Evolutionary conservation across 108 stramenopile genomes (phyloP), one percentile per base, ranked within the genome.

Genomic region (Cyclotella baltica): DNA sequence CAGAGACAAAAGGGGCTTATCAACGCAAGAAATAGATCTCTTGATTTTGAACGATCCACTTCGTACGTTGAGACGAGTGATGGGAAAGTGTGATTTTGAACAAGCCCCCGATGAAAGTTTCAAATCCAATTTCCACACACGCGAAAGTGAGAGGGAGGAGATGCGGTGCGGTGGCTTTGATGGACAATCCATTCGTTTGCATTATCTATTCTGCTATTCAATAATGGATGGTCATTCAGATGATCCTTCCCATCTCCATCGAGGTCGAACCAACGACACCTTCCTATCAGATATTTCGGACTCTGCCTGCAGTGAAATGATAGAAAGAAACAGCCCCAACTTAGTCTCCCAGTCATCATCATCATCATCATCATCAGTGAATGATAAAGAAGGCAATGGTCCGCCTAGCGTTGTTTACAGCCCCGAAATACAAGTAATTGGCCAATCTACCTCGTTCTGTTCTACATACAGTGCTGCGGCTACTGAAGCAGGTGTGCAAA

Each of bases 291-390:
- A 48, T n/a, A 48, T 48, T 1, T 48, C 47, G 19, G 55, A 56
- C 22, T 56, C 55, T 3, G 55, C 20, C n/a, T 56, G 55, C 55
- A 56, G 55, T 5, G 22, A 56, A 56, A 56, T 27, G 25, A n/a
- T 25, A 5, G 11, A 23, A 25, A 1, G 55, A 11, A 56, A 56
- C 25, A 19, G 4, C 4, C 55, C 11, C 25, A 22, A 53, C n/a
- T n/a, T n/a, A n/a, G n/a, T n/a, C n/a, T n/a, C 20, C 55, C 20
- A 11, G 20, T 11, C 55, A 27, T 56, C 22, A 56, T 56, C 55
- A 25, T 23, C 55, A 25, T 23, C 55, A 5, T n/a, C 55, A 25
- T 56, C 25, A 11, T 27, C 25, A 25, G 25, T 56, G 55, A 56
- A 56, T 2, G 25, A 56, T n/a, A n/a, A n/a, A n/a, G n/a, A n/a